These are phyloP conservation scores for Xylaria flabelliformis DNA, from an alignment of 495 filamentous ascomycete genomes.

Conservation along the genomic window DNA sequence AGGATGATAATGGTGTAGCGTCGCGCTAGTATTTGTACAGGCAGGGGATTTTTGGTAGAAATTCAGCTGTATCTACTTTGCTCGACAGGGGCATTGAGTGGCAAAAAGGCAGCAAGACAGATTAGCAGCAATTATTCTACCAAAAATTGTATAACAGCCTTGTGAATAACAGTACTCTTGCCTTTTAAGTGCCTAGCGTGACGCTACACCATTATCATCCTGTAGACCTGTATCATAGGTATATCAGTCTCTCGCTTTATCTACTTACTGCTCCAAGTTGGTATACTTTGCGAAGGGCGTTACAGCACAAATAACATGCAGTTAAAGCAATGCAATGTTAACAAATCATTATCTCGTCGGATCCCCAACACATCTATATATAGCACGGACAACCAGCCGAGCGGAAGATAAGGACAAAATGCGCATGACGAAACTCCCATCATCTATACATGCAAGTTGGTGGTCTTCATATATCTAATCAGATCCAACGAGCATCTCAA, in stretches of 20 bases:
- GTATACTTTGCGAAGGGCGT: neutral
- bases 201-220: no score
- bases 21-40: no score
- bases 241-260: neutral
- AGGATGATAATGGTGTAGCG: no score
- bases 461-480: neutral
- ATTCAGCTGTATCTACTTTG: no score
- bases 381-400: neutral
- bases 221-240: no score
- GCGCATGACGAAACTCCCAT: neutral
- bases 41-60: no score
- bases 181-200: no score
- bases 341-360: neutral
- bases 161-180: no score
- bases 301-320: neutral
- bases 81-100: no score
- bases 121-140: no score
- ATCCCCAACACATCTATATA: neutral
- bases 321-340: neutral
- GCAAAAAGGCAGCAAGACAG: no score
- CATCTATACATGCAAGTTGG: neutral
- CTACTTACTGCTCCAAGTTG: neutral
- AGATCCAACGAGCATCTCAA: neutral
- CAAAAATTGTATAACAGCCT: no score
- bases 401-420: neutral